phyloP scores from a whole-genome alignment of 2,329 filamentous ascomycete genomes.

The Thyridium curvatum region DNA sequence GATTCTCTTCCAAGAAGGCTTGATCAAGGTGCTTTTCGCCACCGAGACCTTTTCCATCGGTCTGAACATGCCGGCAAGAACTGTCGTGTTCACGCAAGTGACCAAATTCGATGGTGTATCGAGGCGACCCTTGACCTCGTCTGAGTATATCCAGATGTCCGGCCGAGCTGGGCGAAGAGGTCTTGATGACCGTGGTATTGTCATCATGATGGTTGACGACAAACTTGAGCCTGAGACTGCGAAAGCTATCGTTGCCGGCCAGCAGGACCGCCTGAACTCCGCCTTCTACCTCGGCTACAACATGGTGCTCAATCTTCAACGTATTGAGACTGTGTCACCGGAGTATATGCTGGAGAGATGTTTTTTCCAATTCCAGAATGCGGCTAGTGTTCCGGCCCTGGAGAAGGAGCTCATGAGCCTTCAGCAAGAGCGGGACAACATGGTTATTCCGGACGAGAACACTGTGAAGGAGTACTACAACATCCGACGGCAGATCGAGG shows the following conservation, averaged over 20 bases:
- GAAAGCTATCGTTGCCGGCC: slow-evolving; percentile 90
- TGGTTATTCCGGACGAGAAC: slow-evolving; percentile 77
- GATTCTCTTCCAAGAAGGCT: slow-evolving; percentile 94
- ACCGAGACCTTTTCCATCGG: slow-evolving; percentile 99
- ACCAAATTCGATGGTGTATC: slow-evolving; percentile 86
- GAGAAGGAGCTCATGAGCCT: slow-evolving; percentile 78
- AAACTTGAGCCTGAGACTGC: slow-evolving; percentile 93
- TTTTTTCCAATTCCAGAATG: slow-evolving; percentile 98
- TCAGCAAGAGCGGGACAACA: slow-evolving; percentile 65
- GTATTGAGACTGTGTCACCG: slow-evolving; percentile 98
- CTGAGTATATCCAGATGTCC: slow-evolving; percentile 98
- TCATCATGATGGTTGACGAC: slow-evolving; percentile 99
- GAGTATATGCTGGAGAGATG: slow-evolving; percentile 98
- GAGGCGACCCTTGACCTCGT: slow-evolving; percentile 80
- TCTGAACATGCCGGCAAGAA: slow-evolving; percentile 98
- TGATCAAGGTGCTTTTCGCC: slow-evolving; percentile 96
- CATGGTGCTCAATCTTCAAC: slow-evolving; percentile 94
- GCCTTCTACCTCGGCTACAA: slow-evolving; percentile 98
- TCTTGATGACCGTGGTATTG: slow-evolving; percentile 94
- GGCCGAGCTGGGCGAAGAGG: slow-evolving; percentile 94
- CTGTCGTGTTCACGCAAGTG: slow-evolving; percentile 96
- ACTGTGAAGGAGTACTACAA: slow-evolving; percentile 94
- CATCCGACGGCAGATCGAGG: slow-evolving; percentile 74
- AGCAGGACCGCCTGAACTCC: slow-evolving; percentile 95
- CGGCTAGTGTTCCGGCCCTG: slow-evolving; percentile 73